phyloP scores from a whole-genome alignment of 2,329 filamentous ascomycete genomes.

The Exserohilum rostratum region DNA sequence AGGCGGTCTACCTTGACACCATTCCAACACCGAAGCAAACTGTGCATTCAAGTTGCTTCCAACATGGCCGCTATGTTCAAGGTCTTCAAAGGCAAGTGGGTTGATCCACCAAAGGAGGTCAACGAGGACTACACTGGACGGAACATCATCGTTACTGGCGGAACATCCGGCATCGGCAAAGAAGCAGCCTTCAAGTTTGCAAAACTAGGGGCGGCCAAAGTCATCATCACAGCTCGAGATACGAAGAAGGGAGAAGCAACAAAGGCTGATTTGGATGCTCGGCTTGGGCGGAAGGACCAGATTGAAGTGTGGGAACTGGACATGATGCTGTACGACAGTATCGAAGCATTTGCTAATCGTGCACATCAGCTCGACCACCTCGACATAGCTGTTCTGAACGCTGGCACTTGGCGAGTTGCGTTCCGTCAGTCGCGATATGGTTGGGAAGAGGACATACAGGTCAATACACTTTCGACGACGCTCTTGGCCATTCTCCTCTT shows the following conservation, averaged over 20 bases:
- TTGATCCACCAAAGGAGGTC: slow-evolving; percentile 43
- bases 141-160: slow-evolving; percentile 55
- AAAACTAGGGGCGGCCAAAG: slow-evolving; percentile 40
- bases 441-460: slow-evolving; percentile 58
- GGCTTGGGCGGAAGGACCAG: slow-evolving; percentile 31
- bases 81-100: slow-evolving; percentile 43
- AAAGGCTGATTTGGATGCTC: slow-evolving; percentile 36
- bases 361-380: slow-evolving; percentile 40
- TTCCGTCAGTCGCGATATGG: slow-evolving; percentile 39
- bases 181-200: slow-evolving; percentile 49
- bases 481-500: slow-evolving; percentile 60
- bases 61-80: slow-evolving; percentile 31
- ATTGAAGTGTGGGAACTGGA: slow-evolving; percentile 48
- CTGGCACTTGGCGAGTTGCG: slow-evolving; percentile 38
- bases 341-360: slow-evolving; percentile 39
- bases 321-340: slow-evolving; percentile 44
- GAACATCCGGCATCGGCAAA: slow-evolving; percentile 49
- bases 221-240: slow-evolving; percentile 49
- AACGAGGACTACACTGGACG: slow-evolving; percentile 45
- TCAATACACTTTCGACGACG: slow-evolving; percentile 64
- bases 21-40: not conserved
- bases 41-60: not conserved
- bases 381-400: slow-evolving; percentile 50
- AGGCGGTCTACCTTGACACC: not conserved
- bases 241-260: slow-evolving; percentile 45